phyloP scores from a whole-genome alignment of 768 basidiomycete genomes.

The Leccinum imitatum region DNA sequence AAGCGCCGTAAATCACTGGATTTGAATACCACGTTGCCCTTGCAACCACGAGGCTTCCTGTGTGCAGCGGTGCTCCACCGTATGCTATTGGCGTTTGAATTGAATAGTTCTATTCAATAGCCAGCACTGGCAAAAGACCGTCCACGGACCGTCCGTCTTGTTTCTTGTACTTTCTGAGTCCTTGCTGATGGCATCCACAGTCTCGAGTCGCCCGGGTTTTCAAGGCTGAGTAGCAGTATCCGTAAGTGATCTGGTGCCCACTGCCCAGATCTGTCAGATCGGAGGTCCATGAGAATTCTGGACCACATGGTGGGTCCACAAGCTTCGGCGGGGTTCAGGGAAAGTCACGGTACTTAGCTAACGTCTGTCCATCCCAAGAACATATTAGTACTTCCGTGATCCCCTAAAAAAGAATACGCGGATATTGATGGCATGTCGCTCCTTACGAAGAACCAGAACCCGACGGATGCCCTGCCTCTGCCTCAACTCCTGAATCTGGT shows the following conservation, averaged over 20 bases:
- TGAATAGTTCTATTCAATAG: not conserved
- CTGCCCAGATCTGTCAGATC: not conserved
- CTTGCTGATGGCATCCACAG: not conserved
- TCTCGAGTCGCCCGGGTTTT: not conserved
- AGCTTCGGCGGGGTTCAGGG: not conserved
- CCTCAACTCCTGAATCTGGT: not conserved
- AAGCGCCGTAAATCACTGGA: not conserved
- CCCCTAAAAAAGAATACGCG: not conserved
- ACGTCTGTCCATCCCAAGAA: too few species aligned
- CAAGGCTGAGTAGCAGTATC: not conserved
- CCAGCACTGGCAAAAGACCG: not conserved
- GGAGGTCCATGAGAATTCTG: not conserved
- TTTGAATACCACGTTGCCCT: not conserved
- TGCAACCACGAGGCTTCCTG: not conserved
- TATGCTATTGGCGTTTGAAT: not conserved
- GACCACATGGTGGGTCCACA: too few species aligned
- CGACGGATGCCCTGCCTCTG: not conserved
- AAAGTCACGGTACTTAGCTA: not conserved
- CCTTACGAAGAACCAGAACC: not conserved
- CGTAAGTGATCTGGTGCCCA: not conserved
- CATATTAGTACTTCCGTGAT: not conserved
- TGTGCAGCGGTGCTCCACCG: not conserved
- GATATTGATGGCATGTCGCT: not conserved
- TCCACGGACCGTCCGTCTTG: not conserved
- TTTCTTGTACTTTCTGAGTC: not conserved